These are phyloP conservation scores for Vitis rotundifolia DNA, from an alignment of 164 flowering plant species.

Conservation along the genomic window DNA sequence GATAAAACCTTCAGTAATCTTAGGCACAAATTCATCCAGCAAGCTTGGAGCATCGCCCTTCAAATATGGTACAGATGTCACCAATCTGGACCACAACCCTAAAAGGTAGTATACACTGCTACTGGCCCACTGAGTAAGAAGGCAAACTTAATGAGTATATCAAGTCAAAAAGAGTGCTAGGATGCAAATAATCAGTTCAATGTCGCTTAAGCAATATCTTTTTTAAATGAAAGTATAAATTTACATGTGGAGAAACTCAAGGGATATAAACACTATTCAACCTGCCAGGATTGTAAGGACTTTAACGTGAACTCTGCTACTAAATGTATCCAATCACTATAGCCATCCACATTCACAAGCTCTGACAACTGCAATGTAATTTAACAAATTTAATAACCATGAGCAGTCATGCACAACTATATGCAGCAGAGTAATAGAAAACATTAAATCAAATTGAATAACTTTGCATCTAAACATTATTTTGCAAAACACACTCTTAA, in stretches of 20 bases:
- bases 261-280: conserved; percentile 17
- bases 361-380: conserved; percentile 73
- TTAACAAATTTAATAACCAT: conserved; percentile 4
- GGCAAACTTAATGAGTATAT: conserved; percentile 10
- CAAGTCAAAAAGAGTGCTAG: not conserved
- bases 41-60: conserved; percentile 91
- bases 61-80: conserved; percentile 90
- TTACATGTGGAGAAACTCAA: not conserved
- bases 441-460: too few species aligned
- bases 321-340: conserved; percentile 92
- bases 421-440: too few species aligned
- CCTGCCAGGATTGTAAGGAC: conserved; percentile 99
- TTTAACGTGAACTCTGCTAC: conserved; percentile 92
- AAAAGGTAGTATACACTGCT: conserved; percentile 95
- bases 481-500: too few species aligned
- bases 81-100: conserved; percentile 97
- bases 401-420: not conserved
- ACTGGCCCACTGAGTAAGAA: conserved; percentile 88
- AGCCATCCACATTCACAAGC: conserved; percentile 94
- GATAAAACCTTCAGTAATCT: conserved; percentile 90
- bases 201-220: too few species aligned
- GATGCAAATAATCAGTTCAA: too few species aligned
- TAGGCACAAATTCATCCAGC: conserved; percentile 96
- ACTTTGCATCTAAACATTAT: too few species aligned
- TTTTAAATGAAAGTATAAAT: not conserved